phyloP scores from a whole-genome alignment of 106 monocot species.

The Dendrobium chrysotoxum region DNA sequence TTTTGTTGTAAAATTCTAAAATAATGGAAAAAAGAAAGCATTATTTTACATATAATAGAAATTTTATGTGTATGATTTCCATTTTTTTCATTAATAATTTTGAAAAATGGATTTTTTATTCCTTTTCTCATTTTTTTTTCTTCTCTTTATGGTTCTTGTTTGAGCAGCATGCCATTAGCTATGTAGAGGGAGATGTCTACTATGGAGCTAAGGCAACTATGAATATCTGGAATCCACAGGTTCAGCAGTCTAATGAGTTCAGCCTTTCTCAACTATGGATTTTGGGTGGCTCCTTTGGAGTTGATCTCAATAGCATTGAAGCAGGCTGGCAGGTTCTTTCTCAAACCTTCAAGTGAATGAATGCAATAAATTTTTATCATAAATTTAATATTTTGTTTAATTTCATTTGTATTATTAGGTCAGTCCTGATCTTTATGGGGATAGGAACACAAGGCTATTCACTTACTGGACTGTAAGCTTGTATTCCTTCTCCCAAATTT shows the following conservation, averaged over 20 bases:
- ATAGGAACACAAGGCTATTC: conserved; percentile 86
- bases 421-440: conserved; percentile 91
- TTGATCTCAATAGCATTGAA: conserved; percentile 95
- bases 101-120: not conserved
- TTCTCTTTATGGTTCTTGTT: conserved; percentile 21
- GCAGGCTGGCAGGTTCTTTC: conserved; percentile 85
- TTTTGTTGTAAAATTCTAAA: not conserved
- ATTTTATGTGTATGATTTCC: not conserved
- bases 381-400: not conserved
- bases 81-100: not conserved
- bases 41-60: not conserved
- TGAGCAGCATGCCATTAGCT: conserved; percentile 85
- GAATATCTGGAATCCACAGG: conserved; percentile 89
- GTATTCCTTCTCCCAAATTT: conserved; percentile 1
- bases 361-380: not conserved
- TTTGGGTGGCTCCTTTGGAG: conserved; percentile 79
- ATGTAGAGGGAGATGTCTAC: conserved; percentile 88
- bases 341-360: conserved; percentile 1
- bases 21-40: not conserved
- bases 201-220: conserved; percentile 95
- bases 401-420: conserved; percentile 39
- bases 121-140: conserved; percentile 16
- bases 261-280: conserved; percentile 93
- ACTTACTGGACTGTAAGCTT: conserved; percentile 96
- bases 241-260: conserved; percentile 87